These are phyloP conservation scores for Quercus ilex DNA, from an alignment of 306 rosid genomes.

Conservation along the genomic window DNA sequence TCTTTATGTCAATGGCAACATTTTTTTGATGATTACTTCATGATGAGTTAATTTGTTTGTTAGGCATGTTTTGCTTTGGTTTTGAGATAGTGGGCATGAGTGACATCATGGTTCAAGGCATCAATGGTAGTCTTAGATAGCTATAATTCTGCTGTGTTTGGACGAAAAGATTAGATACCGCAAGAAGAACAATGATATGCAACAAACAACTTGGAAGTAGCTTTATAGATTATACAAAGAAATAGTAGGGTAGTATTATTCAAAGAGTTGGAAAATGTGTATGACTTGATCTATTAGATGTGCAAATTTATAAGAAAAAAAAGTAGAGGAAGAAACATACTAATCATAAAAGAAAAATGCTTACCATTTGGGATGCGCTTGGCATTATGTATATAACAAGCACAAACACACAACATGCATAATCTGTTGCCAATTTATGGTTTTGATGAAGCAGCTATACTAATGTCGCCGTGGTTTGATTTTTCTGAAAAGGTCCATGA, in stretches of 20 bases:
- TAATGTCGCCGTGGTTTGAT: background rate
- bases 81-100: background rate
- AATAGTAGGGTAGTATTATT: background rate
- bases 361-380: background rate
- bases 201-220: background rate
- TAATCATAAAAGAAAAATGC: too few relatives aligned
- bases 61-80: constrained; percentile 2
- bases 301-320: background rate
- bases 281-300: too few relatives aligned
- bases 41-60: background rate
- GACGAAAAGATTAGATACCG: background rate
- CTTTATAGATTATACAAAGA: background rate
- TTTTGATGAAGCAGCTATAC: background rate
- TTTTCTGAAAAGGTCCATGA: background rate
- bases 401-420: background rate
- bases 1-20: background rate
- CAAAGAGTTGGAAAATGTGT: too few relatives aligned
- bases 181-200: background rate
- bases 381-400: background rate
- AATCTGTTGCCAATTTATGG: background rate
- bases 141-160: background rate
- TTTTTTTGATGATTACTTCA: background rate
- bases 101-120: background rate
- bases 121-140: background rate
- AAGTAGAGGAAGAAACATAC: background rate